Conservation (phyloP, 1,284 basidiomycete species). For the Meripilus lineatus region DNA sequence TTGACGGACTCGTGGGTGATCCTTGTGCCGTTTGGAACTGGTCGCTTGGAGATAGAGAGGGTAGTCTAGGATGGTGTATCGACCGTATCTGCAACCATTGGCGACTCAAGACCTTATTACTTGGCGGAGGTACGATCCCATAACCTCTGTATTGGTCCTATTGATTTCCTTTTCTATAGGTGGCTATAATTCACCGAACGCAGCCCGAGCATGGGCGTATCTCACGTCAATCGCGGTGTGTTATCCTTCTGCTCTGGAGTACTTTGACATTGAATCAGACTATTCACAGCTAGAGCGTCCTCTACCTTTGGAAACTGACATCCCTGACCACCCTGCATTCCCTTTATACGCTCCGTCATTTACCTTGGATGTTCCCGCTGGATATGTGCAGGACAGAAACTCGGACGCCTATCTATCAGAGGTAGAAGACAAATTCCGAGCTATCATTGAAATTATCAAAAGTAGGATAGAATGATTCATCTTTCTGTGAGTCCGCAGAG, state of each 20-base stretch:
- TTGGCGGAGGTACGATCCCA: constrained; percentile 54
- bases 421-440: constrained; percentile 30
- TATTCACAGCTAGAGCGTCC: constrained; percentile 44
- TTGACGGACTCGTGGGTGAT: constrained; percentile 83
- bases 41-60: constrained; percentile 50
- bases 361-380: constrained; percentile 67
- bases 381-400: constrained; percentile 73
- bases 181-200: constrained; percentile 80
- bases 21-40: constrained; percentile 79
- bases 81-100: constrained; percentile 50
- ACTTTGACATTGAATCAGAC: not conserved
- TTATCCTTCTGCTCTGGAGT: constrained; percentile 8
- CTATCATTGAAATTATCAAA: too few species aligned
- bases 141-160: constrained; percentile 9
- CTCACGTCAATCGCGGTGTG: constrained; percentile 72
- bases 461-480: not conserved
- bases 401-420: constrained; percentile 44
- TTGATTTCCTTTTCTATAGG: constrained; percentile 42
- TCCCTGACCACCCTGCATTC: constrained; percentile 71
- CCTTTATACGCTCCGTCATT: constrained; percentile 76
- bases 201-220: constrained; percentile 81
- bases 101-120: constrained; percentile 54
- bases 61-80: constrained; percentile 71
- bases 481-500: not conserved
- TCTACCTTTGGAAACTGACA: constrained; percentile 51